Percentiles rank a stretch among this genome's conserved stretches.
These are phyloP conservation scores for Phellopilus nigrolimitatus DNA, from an alignment of 1,284 basidiomycete genomes.

Conservation along the genomic window DNA sequence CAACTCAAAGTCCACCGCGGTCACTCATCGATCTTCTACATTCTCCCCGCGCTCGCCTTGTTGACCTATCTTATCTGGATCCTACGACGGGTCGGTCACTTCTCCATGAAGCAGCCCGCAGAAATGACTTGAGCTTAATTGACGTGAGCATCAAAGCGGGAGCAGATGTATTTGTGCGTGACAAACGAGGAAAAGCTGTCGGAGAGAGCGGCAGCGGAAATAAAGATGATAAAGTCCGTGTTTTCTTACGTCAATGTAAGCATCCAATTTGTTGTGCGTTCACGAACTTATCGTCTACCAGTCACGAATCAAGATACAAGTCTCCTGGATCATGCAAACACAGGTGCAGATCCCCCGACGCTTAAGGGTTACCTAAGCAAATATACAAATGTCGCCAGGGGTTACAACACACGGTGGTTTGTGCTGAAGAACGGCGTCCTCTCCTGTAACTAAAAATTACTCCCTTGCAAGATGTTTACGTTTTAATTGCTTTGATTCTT, in stretches of 20 bases:
- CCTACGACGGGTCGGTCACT: slow-evolving; percentile 75
- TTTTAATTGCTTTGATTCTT: slow-evolving; percentile 1
- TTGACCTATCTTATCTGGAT: slow-evolving; percentile 71
- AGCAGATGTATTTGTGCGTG: slow-evolving; percentile 87
- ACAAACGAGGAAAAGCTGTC: slow-evolving; percentile 73
- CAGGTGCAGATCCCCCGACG: slow-evolving; percentile 52
- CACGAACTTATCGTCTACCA: slow-evolving; percentile 27
- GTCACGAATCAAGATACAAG: slow-evolving; percentile 78
- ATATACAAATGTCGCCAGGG: slow-evolving; percentile 86
- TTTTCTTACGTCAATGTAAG: slow-evolving; percentile 82
- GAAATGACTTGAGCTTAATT: slow-evolving; percentile 79
- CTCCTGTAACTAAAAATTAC: slow-evolving; percentile 54
- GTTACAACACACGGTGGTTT: slow-evolving; percentile 93
- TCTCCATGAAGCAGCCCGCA: slow-evolving; percentile 82
- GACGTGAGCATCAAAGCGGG: slow-evolving; percentile 83
- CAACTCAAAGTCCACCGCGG: slow-evolving; percentile 41
- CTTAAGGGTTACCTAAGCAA: slow-evolving; percentile 84
- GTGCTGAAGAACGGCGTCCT: slow-evolving; percentile 84
- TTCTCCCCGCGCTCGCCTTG: slow-evolving; percentile 55
- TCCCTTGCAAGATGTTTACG: background rate
- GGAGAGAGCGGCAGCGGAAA: slow-evolving; percentile 53
- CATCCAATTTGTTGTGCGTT: slow-evolving; percentile 13
- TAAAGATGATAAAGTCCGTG: slow-evolving; percentile 79
- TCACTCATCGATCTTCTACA: slow-evolving; percentile 52
- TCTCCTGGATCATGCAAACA: slow-evolving; percentile 42